Percentiles rank a stretch among this genome's conserved stretches.
phyloP scores from a whole-genome alignment of 805 yeast species.

The Candida takata region DNA sequence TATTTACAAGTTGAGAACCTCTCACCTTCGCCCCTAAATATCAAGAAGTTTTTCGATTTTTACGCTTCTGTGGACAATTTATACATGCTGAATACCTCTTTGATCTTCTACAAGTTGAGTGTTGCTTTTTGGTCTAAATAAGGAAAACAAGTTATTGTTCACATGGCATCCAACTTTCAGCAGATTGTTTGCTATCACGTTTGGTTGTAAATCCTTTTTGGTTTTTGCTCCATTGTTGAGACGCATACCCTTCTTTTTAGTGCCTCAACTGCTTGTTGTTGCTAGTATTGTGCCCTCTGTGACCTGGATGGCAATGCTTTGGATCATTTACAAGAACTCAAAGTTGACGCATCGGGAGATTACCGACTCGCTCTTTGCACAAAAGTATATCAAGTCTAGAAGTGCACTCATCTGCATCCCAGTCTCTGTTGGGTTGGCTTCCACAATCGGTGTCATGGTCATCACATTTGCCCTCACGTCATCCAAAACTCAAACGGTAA shows the following conservation, averaged over 20 bases:
- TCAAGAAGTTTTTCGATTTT: background rate
- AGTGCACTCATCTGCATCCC: constrained; percentile 8
- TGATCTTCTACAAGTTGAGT: constrained; percentile 11
- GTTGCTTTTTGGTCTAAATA: constrained; percentile 9
- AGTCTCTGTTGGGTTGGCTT: constrained; percentile 1
- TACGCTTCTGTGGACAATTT: background rate
- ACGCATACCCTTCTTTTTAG: no score
- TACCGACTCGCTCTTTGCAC: constrained; percentile 10
- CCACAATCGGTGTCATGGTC: background rate
- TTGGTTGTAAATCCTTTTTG: background rate
- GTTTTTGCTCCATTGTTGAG: constrained; percentile 9
- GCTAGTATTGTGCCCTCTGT: constrained; percentile 10
- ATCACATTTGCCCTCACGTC: background rate
- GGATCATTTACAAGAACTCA: constrained; percentile 12
- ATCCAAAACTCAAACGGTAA: background rate
- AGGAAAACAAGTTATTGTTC: constrained; percentile 4
- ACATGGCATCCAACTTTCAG: constrained; percentile 4
- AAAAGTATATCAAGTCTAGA: constrained; percentile 7
- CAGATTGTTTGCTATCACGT: background rate
- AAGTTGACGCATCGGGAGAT: constrained; percentile 10
- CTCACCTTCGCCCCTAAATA: background rate
- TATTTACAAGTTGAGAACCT: background rate
- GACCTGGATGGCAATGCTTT: constrained; percentile 17
- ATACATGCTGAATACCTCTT: constrained; percentile 1
- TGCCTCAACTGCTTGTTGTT: constrained; percentile 4